These are phyloP conservation scores for Casuarina glauca DNA, from an alignment of 306 rosid genomes.

Conservation along the genomic window DNA sequence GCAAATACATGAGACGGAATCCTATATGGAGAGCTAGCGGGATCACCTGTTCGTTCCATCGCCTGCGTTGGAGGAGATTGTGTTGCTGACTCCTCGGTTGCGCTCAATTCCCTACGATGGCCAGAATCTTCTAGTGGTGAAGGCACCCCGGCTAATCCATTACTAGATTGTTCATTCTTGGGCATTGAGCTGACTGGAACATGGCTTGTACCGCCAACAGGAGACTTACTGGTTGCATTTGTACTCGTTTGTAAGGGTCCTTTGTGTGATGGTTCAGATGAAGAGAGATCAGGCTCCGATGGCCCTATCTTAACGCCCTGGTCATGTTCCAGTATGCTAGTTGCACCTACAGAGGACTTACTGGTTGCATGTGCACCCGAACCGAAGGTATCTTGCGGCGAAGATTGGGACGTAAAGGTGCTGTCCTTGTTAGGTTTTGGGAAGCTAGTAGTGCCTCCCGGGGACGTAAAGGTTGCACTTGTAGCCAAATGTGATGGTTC, in stretches of 20 bases:
- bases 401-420: too few species aligned
- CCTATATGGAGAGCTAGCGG: constrained; percentile 36
- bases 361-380: too few species aligned
- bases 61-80: constrained; percentile 62
- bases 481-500: background rate
- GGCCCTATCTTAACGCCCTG: too few species aligned
- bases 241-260: constrained; percentile 6
- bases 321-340: too few species aligned
- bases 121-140: constrained; percentile 10
- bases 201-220: background rate
- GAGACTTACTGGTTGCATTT: constrained; percentile 4
- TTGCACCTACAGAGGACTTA: too few species aligned
- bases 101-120: constrained; percentile 14
- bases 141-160: constrained; percentile 8
- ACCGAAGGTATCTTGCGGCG: too few species aligned
- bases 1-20: constrained; percentile 79
- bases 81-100: constrained; percentile 29
- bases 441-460: background rate
- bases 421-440: background rate
- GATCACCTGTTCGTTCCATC: constrained; percentile 62
- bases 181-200: constrained; percentile 36
- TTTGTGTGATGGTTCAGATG: constrained; percentile 10
- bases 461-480: background rate
- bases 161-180: constrained; percentile 16
- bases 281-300: constrained; percentile 1